Percentiles rank a stretch among this genome's conserved stretches.
These are phyloP conservation scores for Rosa chinensis DNA, from an alignment of 306 rosid genomes.

Conservation along the genomic window DNA sequence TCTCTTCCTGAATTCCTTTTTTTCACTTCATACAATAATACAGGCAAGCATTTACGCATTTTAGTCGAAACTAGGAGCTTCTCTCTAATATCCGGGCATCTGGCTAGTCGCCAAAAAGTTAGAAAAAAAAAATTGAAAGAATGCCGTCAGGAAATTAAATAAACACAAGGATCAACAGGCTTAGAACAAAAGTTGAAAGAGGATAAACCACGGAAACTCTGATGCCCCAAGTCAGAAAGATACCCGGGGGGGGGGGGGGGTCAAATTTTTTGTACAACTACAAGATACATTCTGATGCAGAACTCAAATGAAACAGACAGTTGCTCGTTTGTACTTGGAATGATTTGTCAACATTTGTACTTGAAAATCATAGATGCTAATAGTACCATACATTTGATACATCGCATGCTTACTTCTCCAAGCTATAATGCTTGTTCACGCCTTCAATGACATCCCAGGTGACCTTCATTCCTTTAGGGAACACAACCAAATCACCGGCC, in stretches of 20 bases:
- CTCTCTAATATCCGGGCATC: not conserved
- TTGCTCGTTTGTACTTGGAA: not conserved
- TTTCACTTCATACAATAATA: not conserved
- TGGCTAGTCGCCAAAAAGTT: not conserved
- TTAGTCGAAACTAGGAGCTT: not conserved
- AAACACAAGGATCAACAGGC: not conserved
- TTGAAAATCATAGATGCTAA: not conserved
- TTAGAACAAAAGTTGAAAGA: not conserved
- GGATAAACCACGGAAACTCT: not conserved
- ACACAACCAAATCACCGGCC: constrained; percentile 10
- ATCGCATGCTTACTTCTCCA: constrained; percentile 2
- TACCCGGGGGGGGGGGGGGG: too few relatives aligned
- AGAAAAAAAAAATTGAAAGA: not conserved
- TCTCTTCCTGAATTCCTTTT: not conserved
- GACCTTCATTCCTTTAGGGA: constrained; percentile 23
- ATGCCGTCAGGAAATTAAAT: not conserved
- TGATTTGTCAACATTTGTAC: not conserved
- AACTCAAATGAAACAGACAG: constrained; percentile 1
- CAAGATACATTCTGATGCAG: not conserved
- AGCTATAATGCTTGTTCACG: constrained; percentile 13
- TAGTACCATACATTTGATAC: not conserved
- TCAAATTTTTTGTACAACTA: not conserved
- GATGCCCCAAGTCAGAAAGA: not conserved
- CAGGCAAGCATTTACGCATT: not conserved
- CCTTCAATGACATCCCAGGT: constrained; percentile 20